These are phyloP conservation scores for Metschnikowia reukaufii DNA, from an alignment of 805 yeast genomes.

Conservation along the genomic window DNA sequence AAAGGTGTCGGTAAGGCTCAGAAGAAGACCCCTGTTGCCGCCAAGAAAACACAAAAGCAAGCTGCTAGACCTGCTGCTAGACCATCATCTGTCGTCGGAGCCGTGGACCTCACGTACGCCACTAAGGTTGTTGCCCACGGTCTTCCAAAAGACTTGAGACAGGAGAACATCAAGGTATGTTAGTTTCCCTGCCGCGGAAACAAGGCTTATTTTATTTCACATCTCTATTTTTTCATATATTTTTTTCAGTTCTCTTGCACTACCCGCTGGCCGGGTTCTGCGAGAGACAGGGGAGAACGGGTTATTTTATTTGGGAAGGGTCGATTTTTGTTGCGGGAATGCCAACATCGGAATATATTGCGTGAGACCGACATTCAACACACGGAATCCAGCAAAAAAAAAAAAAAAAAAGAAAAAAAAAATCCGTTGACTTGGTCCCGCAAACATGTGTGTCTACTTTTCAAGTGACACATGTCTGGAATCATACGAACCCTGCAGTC, in stretches of 20 bases:
- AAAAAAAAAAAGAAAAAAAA: too few relatives aligned
- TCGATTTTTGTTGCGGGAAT: neutral
- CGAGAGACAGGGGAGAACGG: neutral
- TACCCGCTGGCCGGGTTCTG: conserved; percentile 3
- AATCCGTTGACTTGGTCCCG: neutral
- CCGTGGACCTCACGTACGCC: conserved; percentile 54
- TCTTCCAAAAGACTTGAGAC: conserved; percentile 80
- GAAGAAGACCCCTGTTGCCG: conserved; percentile 26
- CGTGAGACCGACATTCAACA: neutral
- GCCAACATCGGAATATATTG: neutral
- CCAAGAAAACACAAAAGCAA: conserved; percentile 31
- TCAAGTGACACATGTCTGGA: neutral
- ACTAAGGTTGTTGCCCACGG: conserved; percentile 84
- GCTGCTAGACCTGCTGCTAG: conserved; percentile 28
- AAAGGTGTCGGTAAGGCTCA: conserved; percentile 32
- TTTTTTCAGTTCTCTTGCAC: neutral
- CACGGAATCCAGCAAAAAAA: neutral
- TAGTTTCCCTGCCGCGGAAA: conserved; percentile 18
- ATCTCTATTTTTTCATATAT: neutral
- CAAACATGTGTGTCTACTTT: neutral
- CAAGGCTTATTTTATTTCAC: conserved; percentile 9
- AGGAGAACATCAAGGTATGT: conserved; percentile 85
- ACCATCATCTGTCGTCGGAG: conserved; percentile 15
- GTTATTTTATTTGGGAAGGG: conserved; percentile 2
- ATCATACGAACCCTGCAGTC: neutral